A percentile compares a stretch with the other conserved stretches of the same genome.
These are phyloP conservation scores for Lenzites betulinus DNA, from an alignment of 768 basidiomycete genomes.

Conservation along the genomic window DNA sequence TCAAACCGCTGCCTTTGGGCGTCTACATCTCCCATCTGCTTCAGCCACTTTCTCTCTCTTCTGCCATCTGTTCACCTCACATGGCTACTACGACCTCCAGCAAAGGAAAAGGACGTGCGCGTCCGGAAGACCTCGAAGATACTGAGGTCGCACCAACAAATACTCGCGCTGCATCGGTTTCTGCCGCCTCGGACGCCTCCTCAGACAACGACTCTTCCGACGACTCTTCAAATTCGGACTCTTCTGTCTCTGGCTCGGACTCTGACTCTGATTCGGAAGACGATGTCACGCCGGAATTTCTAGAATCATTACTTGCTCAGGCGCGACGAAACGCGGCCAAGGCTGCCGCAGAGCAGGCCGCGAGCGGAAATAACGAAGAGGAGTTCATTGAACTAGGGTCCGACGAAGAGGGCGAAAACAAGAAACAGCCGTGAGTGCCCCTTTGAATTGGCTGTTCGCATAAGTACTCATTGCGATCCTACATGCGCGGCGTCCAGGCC, in stretches of 20 bases:
- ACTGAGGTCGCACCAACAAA: background rate
- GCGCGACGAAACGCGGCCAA: slow-evolving; percentile 53
- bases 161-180: slow-evolving; percentile 4
- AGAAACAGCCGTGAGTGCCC: slow-evolving; percentile 25
- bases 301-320: slow-evolving; percentile 63
- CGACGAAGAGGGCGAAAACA: slow-evolving; percentile 24
- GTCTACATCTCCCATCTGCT: background rate
- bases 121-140: slow-evolving; percentile 15
- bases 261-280: slow-evolving; percentile 42
- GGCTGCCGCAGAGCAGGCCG: slow-evolving; percentile 14
- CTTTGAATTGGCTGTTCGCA: too few relatives aligned
- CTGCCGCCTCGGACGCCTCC: slow-evolving; percentile 16
- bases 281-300: slow-evolving; percentile 58
- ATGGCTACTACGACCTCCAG: slow-evolving; percentile 22
- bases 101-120: slow-evolving; percentile 51
- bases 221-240: slow-evolving; percentile 10
- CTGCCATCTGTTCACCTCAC: background rate
- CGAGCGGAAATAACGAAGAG: slow-evolving; percentile 42
- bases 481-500: slow-evolving; percentile 38
- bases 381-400: slow-evolving; percentile 53
- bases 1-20: background rate
- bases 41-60: background rate
- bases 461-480: slow-evolving; percentile 8
- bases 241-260: slow-evolving; percentile 14
- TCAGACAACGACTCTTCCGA: slow-evolving; percentile 6